A percentile compares a stretch with the other conserved stretches of the same genome.
These are phyloP conservation scores for Cryphonectria naterciae DNA, from an alignment of 2,329 filamentous ascomycete genomes.

Conservation along the genomic window DNA sequence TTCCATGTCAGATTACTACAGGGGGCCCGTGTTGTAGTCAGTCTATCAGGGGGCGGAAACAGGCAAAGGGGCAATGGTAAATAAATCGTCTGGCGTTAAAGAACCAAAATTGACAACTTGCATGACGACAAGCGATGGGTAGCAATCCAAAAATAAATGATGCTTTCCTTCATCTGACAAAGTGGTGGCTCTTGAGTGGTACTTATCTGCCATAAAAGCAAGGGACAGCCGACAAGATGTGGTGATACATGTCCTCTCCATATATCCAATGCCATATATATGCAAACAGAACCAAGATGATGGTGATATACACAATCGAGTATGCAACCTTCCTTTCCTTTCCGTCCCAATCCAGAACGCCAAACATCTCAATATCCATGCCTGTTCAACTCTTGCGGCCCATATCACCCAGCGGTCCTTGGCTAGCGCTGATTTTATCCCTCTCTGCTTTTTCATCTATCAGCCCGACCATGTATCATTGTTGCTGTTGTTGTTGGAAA, in stretches of 20 bases:
- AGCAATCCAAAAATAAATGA: conserved; percentile 1
- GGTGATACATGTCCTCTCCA: neutral
- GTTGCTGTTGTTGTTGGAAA: no score
- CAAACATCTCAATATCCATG: neutral
- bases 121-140: neutral
- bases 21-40: neutral
- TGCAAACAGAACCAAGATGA: neutral
- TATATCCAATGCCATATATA: neutral
- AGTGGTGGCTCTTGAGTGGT: neutral
- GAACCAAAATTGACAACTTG: neutral
- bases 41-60: neutral
- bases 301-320: neutral
- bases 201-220: no score
- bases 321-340: conserved; percentile 7
- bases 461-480: neutral
- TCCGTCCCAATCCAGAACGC: conserved; percentile 19
- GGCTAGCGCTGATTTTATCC: neutral
- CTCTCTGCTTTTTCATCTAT: neutral
- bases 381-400: neutral
- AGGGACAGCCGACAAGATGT: neutral
- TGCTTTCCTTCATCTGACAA: conserved; percentile 19
- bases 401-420: neutral
- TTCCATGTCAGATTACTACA: neutral
- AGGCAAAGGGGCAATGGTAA: neutral
- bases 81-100: no score